Evolutionary conservation across 2,329 filamentous ascomycete genomes (phyloP).

Genomic region (Fusarium sororula): DNA sequence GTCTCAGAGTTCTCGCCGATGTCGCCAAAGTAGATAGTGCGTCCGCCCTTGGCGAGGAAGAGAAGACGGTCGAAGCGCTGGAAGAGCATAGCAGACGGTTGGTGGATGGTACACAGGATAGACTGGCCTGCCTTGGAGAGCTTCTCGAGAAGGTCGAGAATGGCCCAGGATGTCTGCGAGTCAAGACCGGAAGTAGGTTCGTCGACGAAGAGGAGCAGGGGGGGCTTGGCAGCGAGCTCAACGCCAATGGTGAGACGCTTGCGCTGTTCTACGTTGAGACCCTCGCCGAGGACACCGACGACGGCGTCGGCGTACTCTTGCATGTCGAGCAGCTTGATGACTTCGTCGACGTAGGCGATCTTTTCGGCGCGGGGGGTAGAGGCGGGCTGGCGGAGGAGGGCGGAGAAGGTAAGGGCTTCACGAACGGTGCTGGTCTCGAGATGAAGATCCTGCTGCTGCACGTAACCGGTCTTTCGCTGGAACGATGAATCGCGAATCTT

Average conservation of each 20-base stretch:
- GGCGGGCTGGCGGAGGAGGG: conserved; percentile 56
- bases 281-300: conserved; percentile 56
- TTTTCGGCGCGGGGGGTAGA: conserved; percentile 57
- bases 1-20: conserved; percentile 40
- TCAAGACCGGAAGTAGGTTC: conserved; percentile 66
- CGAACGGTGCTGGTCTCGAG: conserved; percentile 56
- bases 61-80: conserved; percentile 66
- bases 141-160: conserved; percentile 75
- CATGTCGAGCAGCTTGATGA: conserved; percentile 65
- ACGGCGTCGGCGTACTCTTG: conserved; percentile 64
- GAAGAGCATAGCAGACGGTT: conserved; percentile 52
- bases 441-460: conserved; percentile 71
- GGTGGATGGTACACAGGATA: conserved; percentile 62
- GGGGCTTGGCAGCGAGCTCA: conserved; percentile 55
- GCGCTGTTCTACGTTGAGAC: conserved; percentile 59
- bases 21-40: conserved; percentile 41
- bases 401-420: conserved; percentile 54
- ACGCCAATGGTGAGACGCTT: conserved; percentile 63
- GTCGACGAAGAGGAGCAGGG: conserved; percentile 62
- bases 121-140: conserved; percentile 62
- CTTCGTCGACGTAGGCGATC: conserved; percentile 61
- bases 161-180: conserved; percentile 73
- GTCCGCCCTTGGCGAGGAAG: conserved; percentile 48
- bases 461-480: conserved; percentile 77
- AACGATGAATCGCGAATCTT: conserved; percentile 71